Conservation (phyloP, 2,329 filamentous ascomycete genomes). For the Aureobasidium sp. region DNA sequence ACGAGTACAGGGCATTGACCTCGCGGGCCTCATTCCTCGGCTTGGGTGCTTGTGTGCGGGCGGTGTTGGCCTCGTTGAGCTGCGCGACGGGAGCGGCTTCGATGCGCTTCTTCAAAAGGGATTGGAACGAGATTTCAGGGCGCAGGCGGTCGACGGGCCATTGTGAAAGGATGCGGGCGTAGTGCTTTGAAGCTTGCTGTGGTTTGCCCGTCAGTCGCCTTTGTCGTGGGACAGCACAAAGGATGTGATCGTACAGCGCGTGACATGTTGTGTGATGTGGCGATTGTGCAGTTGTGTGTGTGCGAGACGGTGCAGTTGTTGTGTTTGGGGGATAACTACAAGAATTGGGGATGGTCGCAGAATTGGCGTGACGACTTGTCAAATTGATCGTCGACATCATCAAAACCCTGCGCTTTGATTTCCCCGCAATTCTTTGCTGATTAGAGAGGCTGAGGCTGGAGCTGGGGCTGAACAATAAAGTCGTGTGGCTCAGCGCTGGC, state of each 20-base stretch:
- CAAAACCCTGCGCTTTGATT: conserved; percentile 5
- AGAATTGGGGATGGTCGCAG: neutral
- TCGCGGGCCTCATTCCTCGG: conserved; percentile 32
- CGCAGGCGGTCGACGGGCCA: conserved; percentile 45
- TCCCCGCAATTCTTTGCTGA: neutral
- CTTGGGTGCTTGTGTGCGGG: neutral
- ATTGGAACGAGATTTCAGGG: conserved; percentile 38
- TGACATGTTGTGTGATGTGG: conserved; percentile 8
- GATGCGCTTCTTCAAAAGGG: conserved; percentile 34
- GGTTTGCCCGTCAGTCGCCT: conserved; percentile 1
- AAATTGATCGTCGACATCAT: conserved; percentile 12
- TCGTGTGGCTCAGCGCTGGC: neutral
- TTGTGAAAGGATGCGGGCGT: conserved; percentile 39
- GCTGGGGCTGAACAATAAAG: too few relatives aligned
- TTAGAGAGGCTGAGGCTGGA: neutral
- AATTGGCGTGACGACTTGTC: neutral
- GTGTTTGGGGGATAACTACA: neutral
- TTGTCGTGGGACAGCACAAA: neutral
- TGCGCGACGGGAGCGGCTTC: conserved; percentile 21
- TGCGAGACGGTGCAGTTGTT: neutral
- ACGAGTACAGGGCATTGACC: conserved; percentile 49
- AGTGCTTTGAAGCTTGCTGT: conserved; percentile 36
- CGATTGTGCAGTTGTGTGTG: neutral
- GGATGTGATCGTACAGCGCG: neutral
- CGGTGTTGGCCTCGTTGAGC: conserved; percentile 15